Base-by-base conservation (phyloP, 768 basidiomycete species). In the Coprinellus micaceus region DNA sequence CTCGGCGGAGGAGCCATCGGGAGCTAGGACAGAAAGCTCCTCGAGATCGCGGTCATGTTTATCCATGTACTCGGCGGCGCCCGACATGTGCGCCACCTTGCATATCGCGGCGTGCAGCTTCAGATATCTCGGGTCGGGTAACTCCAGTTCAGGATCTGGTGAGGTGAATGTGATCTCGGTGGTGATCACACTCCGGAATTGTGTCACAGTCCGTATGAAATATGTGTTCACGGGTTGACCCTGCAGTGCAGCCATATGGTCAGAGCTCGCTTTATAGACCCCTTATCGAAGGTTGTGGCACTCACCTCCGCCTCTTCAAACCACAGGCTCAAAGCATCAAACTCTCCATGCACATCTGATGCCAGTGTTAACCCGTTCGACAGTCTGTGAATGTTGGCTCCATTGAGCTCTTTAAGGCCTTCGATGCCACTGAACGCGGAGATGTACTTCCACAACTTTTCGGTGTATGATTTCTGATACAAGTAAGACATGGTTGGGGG, bases 21-120 rank as follows among this genome's bases (percentile, higher is more conserved):
- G 25, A 12, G 2, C 33, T 19, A 56, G 22, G 33, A 36, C 5
- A 4, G 19, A 22, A 21, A 56, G 6, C 30, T 56, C 3, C 55
- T 47, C 24, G 24, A 47, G 11, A 30, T 30, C 26, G 21, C 26
- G 17, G 36, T 47, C n/a, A 28, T 17, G 9, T 40, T 43, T 19
- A 43, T 54, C 26, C 39, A 36, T 11, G 24, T 26, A 58, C 45
- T 28, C 15, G 22, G 52, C 52, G 48, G 53, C 39, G 39, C 56
- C 50, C 21, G 56, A 57, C 50, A 57, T 11, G 26, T 57, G 49
- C 13, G 56, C 56, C 15, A 58, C 48, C 29, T 46, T 47, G 50
- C 58, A 54, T 10, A 58, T 28, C 12, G 47, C 39, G 25, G 58
- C 53, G 45, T 58, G 58, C 15, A 59, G 41, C 48, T 40, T 54